A percentile compares a stretch with the other conserved stretches of the same genome.
Evolutionary conservation across 139 green algal genomes (phyloP).

Genomic region (Chlorella sp.): DNA sequence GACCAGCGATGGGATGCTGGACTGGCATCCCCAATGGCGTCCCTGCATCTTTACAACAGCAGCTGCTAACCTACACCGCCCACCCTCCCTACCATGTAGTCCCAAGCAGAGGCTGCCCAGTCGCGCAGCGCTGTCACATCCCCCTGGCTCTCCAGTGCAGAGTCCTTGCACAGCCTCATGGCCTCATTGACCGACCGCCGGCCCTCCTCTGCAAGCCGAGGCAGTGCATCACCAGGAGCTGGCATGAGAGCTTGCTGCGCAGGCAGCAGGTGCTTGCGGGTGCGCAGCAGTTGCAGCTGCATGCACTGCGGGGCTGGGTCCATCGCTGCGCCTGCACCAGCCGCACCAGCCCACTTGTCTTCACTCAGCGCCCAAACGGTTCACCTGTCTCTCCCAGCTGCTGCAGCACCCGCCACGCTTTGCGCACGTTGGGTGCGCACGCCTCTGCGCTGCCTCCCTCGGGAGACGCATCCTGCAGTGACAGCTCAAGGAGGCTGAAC

Average conservation of each 20-base stretch:
- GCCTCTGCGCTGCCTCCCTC: slow-evolving; percentile 31
- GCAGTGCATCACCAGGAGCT: background rate
- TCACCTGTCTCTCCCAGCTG: slow-evolving; percentile 13
- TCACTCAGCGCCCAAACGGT: background rate
- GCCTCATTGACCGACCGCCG: slow-evolving; percentile 11
- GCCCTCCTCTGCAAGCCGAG: slow-evolving; percentile 25
- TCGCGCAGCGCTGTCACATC: slow-evolving; percentile 50
- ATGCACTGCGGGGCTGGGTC: too few species aligned
- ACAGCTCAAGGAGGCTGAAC: too few species aligned
- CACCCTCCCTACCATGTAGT: slow-evolving; percentile 59
- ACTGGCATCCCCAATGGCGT: too few species aligned
- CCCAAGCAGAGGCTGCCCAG: slow-evolving; percentile 48
- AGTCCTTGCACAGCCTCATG: slow-evolving; percentile 50
- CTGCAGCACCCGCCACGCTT: slow-evolving; percentile 41
- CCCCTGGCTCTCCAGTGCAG: slow-evolving; percentile 7
- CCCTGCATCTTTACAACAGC: too few species aligned
- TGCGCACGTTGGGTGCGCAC: slow-evolving; percentile 41
- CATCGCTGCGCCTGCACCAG: too few species aligned
- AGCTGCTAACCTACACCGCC: too few species aligned
- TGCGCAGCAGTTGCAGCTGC: background rate
- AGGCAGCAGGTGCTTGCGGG: background rate
- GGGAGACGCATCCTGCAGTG: slow-evolving; percentile 40
- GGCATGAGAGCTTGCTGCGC: background rate
- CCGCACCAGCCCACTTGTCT: background rate
- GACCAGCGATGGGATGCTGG: too few species aligned